These are phyloP conservation scores for Jatropha curcas DNA, from an alignment of 345 rosid genomes.

Conservation along the genomic window DNA sequence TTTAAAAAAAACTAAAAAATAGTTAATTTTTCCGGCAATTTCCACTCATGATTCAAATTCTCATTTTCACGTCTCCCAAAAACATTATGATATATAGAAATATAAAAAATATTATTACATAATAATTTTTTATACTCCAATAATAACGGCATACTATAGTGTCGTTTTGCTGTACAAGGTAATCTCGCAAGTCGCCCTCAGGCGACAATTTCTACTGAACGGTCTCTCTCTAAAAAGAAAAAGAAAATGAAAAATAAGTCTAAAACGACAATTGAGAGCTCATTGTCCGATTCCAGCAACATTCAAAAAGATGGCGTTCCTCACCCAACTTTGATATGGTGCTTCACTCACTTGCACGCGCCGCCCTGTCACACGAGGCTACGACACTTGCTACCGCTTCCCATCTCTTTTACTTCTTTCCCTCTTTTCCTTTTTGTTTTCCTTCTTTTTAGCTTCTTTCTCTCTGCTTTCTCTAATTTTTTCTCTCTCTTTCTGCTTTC, in stretches of 20 bases:
- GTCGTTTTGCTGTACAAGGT: background rate
- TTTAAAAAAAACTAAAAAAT: no score
- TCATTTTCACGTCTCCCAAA: no score
- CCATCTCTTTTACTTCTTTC: background rate
- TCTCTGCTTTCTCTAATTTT: background rate
- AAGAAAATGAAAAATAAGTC: background rate
- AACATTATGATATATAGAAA: no score
- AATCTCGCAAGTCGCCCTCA: slow-evolving; percentile 4
- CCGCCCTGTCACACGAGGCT: background rate
- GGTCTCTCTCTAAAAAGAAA: background rate
- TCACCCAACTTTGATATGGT: background rate
- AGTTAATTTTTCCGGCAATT: no score
- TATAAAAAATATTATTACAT: no score
- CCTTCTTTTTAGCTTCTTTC: background rate
- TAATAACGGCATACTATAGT: background rate
- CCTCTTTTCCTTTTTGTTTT: background rate
- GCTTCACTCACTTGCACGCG: background rate
- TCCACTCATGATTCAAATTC: no score
- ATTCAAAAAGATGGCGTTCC: background rate
- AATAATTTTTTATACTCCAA: background rate
- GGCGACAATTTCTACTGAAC: slow-evolving; percentile 10
- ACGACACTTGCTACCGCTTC: slow-evolving; percentile 5
- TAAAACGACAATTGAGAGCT: background rate
- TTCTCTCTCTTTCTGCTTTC: background rate
- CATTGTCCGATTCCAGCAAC: no score